These are phyloP conservation scores for Mycena capillaripes DNA, from an alignment of 768 basidiomycete genomes.

Conservation along the genomic window DNA sequence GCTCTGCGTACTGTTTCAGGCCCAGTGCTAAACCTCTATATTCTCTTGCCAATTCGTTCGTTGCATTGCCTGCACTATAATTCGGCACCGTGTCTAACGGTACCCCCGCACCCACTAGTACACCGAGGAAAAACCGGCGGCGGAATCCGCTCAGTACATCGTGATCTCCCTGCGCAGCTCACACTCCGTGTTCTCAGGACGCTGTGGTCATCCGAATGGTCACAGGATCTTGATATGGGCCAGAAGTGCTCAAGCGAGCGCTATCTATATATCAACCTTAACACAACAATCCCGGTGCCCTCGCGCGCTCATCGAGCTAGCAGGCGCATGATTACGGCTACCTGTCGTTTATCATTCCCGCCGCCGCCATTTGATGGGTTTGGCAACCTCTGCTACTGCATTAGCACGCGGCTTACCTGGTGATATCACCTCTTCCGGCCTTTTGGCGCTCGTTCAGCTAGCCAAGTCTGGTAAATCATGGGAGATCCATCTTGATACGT, in stretches of 20 bases:
- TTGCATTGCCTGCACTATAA: not conserved
- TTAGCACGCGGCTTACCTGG: not conserved
- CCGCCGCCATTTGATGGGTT: slow-evolving; percentile 19
- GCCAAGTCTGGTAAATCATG: slow-evolving; percentile 1
- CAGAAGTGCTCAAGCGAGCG: slow-evolving; percentile 7
- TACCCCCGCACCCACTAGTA: not conserved
- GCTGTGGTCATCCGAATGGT: slow-evolving; percentile 3
- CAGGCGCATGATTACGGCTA: slow-evolving; percentile 14
- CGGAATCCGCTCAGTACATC: not conserved
- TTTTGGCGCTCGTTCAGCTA: not conserved
- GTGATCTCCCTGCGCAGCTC: not conserved
- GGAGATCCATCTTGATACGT: slow-evolving; percentile 7
- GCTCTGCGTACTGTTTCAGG: not conserved
- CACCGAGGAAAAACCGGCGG: slow-evolving; percentile 15
- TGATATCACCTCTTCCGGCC: slow-evolving; percentile 6
- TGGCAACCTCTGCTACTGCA: not conserved
- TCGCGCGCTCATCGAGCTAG: slow-evolving; percentile 15
- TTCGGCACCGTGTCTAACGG: slow-evolving; percentile 9
- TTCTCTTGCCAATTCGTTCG: not conserved
- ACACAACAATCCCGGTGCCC: slow-evolving; percentile 17
- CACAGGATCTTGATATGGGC: slow-evolving; percentile 1
- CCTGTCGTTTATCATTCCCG: slow-evolving; percentile 27
- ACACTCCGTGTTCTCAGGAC: slow-evolving; percentile 20
- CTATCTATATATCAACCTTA: slow-evolving; percentile 7
- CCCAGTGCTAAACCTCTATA: slow-evolving; percentile 5